Conservation (phyloP, 1,284 basidiomycete genomes). For the Erythrobasidium hasegawianum region DNA sequence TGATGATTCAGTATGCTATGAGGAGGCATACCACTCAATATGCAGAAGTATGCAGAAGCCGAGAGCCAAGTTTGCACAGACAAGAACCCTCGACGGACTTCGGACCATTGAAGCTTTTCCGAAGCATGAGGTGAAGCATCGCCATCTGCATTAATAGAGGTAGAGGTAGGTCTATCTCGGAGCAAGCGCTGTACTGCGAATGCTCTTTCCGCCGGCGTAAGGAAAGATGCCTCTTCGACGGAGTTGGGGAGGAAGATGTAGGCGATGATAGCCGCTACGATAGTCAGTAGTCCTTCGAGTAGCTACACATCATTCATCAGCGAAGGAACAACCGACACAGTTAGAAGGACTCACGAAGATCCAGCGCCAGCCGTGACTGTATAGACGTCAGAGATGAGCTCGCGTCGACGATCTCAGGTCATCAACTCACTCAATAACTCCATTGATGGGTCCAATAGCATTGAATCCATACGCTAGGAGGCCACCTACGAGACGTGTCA, state of each 20-base stretch:
- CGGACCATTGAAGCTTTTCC: slow-evolving; percentile 35
- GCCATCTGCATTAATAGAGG: slow-evolving; percentile 7
- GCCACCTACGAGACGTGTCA: slow-evolving; percentile 36
- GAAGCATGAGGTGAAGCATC: slow-evolving; percentile 4
- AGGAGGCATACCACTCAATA: slow-evolving; percentile 35
- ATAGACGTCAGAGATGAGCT: neutral
- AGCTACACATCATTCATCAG: slow-evolving; percentile 15
- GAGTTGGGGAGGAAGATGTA: slow-evolving; percentile 36
- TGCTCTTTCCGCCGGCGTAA: slow-evolving; percentile 34
- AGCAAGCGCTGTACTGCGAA: slow-evolving; percentile 33
- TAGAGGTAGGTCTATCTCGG: slow-evolving; percentile 38
- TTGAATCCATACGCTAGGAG: slow-evolving; percentile 42
- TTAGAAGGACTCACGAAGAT: too few species aligned
- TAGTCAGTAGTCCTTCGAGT: slow-evolving; percentile 40
- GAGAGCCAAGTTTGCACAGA: slow-evolving; percentile 41
- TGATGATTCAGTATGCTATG: too few species aligned
- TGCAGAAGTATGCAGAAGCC: slow-evolving; percentile 41
- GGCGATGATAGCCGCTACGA: slow-evolving; percentile 35
- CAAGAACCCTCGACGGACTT: slow-evolving; percentile 34
- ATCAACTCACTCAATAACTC: slow-evolving; percentile 39
- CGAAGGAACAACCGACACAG: too few species aligned
- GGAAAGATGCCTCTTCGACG: slow-evolving; percentile 36
- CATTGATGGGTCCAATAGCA: slow-evolving; percentile 39
- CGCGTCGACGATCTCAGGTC: neutral
- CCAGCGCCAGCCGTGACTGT: slow-evolving; percentile 13